Base-by-base conservation (phyloP, 2,329 filamentous ascomycete species). In the Fusarium keratoplasticum region DNA sequence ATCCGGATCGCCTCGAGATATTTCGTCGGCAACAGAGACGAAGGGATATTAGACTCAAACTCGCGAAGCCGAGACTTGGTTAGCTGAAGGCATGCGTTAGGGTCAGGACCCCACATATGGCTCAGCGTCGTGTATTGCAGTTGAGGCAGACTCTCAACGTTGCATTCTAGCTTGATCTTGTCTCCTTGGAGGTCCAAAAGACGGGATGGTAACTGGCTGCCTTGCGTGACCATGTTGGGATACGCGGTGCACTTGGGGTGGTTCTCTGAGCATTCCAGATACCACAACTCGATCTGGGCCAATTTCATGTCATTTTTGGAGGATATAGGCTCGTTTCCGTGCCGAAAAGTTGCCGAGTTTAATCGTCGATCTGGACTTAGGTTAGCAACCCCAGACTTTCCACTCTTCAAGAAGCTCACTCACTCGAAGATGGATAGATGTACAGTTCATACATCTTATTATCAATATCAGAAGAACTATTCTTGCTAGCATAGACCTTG, bases 391-490 rank as follows among this genome's bases (percentile, higher is more conserved):
- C 14, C n/a, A 22, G 20, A 18, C 2, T 36, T 36, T 14, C 13
- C 31, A 31, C 18, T 47, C 25, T 31, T 25, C 20, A 20, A 11
- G 14, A 11, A 44, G 11, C 7, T 11, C 20, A 6, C 67, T 70
- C n/a, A 64, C 67, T 67, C 6, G 64, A 60, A 2, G 67, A 63
- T 20, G n/a, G 67, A 25, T 70, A 70, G 42, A 70, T 60, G 57
- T 36, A 70, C 7, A 69, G 13, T n/a, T 44, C 50, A 29, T 33
- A 33, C 50, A 40, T 25, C 61, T 29, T 63, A 2, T 36, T 4
- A 1, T n/a, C 33, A 31, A 33, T 54, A 16, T 38, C 22, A 27
- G 33, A 9, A 18, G 33, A 13, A 4, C 1, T 25, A 14, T 4
- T 38, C 14, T 25, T 31, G 18, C 6, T 22, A 33, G 31, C 13